Base-by-base conservation (phyloP, 169 alveolate genomes). In the Theileria annulata region DNA sequence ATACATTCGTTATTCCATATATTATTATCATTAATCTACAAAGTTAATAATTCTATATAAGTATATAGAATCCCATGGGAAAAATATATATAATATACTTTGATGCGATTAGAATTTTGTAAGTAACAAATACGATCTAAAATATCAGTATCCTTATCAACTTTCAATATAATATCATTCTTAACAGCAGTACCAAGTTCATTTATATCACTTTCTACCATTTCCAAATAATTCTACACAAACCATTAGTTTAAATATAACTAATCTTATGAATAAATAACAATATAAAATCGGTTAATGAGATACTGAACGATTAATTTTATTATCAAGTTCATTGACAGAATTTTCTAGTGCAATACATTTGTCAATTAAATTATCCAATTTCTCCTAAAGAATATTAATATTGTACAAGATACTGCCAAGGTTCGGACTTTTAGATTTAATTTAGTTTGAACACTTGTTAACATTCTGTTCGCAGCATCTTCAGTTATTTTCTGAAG, bases 201-300 rank as follows among this genome's bases (percentile, higher is more conserved):
- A 31, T 74, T 74, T 3, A 81, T 63, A 33, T 81, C 88, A 37
- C 75, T 74, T 73, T 75, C 81, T 2, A 81, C 75, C 85, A 81
- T 62, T 27, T 81, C 71, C 51, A 81, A 69, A 27, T 81, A 80
- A 12, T 31, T 42, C 88, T 81, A 27, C 19, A 12, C 67, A 51
- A 63, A 23, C 15, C n/a, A 15, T 19, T 56, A 5, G 17, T 21
- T 15, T 47, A 47, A 15, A 9, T 15, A 15, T 47, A 47, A 15
- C n/a, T 47, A 15, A 47, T 10, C 9, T 9, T 10, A 15, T 47
- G 9, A 47, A 15, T 15, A 9, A 47, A 54, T 54, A 21, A 21
- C 13, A n/a, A 5, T 54, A n/a, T 54, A 8, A 27, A 59, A 15
- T n/a, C n/a, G n/a, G n/a, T n/a, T n/a, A 21, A 13, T 27, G 25